Conservation (phyloP, 768 basidiomycete species). For the Ramaria rubella region DNA sequence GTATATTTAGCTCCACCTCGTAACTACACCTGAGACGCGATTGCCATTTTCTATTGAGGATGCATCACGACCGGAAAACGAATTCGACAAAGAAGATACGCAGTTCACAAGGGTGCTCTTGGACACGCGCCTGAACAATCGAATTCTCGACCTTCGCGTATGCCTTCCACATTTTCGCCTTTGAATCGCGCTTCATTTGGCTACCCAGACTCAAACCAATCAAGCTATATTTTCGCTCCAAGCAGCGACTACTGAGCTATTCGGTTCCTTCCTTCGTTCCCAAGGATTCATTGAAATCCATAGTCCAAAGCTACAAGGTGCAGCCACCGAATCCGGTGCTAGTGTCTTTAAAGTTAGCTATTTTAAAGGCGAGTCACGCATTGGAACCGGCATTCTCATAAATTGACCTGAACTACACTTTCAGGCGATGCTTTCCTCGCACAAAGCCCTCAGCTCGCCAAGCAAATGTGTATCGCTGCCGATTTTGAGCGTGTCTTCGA, state of each 20-base stretch:
- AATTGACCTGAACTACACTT: background rate
- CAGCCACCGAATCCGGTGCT: slow-evolving; percentile 94
- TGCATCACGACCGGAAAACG: slow-evolving; percentile 76
- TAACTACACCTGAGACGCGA: slow-evolving; percentile 68
- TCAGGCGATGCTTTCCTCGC: slow-evolving; percentile 86
- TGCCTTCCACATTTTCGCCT: slow-evolving; percentile 21
- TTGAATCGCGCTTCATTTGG: background rate
- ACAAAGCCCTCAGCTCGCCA: slow-evolving; percentile 94
- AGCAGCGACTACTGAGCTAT: slow-evolving; percentile 79
- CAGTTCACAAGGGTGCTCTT: slow-evolving; percentile 79
- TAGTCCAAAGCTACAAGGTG: slow-evolving; percentile 93
- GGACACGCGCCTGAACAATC: slow-evolving; percentile 91
- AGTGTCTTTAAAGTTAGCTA: slow-evolving; percentile 97
- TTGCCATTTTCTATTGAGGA: slow-evolving; percentile 93
- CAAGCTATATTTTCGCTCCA: slow-evolving; percentile 94
- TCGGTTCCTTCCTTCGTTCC: slow-evolving; percentile 71
- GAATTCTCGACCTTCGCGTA: slow-evolving; percentile 89
- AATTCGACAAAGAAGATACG: slow-evolving; percentile 50
- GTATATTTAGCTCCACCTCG: slow-evolving; percentile 72
- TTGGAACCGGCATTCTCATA: background rate
- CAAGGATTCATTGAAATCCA: slow-evolving; percentile 91
- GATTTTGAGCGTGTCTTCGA: slow-evolving; percentile 99
- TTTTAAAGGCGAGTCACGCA: slow-evolving; percentile 70
- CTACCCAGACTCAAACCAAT: slow-evolving; percentile 80
- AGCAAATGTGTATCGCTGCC: slow-evolving; percentile 98